Percentiles rank a stretch among this genome's conserved stretches.
phyloP scores from a whole-genome alignment of 305 asterid genomes.

The Fraxinus velutina region DNA sequence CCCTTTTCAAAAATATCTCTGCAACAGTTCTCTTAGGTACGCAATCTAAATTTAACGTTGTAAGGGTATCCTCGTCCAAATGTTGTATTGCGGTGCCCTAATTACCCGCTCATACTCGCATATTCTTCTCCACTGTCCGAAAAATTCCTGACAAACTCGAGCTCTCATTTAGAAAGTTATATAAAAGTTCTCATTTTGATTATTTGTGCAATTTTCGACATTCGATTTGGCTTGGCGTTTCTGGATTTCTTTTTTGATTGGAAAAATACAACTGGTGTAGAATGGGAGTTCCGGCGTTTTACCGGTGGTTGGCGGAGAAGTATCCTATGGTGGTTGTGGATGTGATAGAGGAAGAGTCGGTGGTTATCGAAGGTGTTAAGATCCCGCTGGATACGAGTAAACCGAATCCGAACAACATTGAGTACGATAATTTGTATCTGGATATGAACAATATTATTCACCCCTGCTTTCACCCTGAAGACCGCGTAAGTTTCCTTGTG shows the following conservation, averaged over 20 bases:
- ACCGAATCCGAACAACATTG: constrained; percentile 76
- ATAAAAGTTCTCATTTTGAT: neutral
- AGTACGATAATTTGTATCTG: constrained; percentile 80
- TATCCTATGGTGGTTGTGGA: constrained; percentile 82
- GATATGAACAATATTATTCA: constrained; percentile 95
- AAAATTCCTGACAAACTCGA: neutral
- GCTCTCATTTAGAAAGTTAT: neutral
- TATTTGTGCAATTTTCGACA: neutral
- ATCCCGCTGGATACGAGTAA: constrained; percentile 87
- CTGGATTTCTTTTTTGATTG: constrained; percentile 14
- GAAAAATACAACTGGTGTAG: neutral
- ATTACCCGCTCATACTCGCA: neutral
- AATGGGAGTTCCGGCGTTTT: constrained; percentile 99
- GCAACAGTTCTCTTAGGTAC: neutral
- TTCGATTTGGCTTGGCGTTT: neutral
- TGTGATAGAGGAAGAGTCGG: constrained; percentile 74
- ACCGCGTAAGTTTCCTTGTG: constrained; percentile 49
- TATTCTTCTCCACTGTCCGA: neutral
- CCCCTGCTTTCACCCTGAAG: constrained; percentile 97
- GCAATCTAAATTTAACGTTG: neutral
- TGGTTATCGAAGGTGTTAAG: constrained; percentile 58
- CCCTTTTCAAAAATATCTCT: neutral
- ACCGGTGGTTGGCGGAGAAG: constrained; percentile 98
- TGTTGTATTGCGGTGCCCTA: neutral
- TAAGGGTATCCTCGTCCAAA: neutral